Evolutionary conservation across 192 early-diverging fungal genomes (phyloP), one percentile per base, ranked within the genome.

Genomic region (Thoreauomyces humboldtii): DNA sequence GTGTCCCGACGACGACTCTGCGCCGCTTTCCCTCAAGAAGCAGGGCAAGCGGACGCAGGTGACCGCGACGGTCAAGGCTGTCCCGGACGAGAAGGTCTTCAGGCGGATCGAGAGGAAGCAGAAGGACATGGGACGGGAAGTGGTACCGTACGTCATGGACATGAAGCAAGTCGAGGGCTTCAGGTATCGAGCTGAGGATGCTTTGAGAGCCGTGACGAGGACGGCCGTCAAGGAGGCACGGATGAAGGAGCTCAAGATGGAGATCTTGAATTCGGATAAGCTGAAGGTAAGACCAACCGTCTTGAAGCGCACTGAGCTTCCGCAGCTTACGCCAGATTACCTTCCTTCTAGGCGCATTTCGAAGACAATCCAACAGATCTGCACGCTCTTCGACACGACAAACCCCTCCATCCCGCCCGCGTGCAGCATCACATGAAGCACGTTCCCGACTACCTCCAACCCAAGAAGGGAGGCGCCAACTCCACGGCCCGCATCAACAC

Each of bases 191-290:
- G 77, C 86, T 25, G 83, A 85, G 34, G 93, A 95, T 80, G 96
- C 92, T 25, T 71, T 99, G 59, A 76, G 86, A 15, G 73, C 82
- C 1, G 88, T 97, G 2, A 94, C 92, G 1, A 70, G 78, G 12
- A 73, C 71, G 4, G 81, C 90, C 21, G 83, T 99, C 45, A 88
- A 87, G 22, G 93, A 97, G 69, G 94, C 96, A 6, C 79, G 96
- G 54, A 72, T 95, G n/a, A 95, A 92, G 71, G 96, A 99, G 73
- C 70, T 99, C 60, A 93, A 93, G 74, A 80, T 84, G 32, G 96
- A 99, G 77, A 95, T 97, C 54, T 62, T 99, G 48, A 95, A 92
- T 71, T 94, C 92, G 17, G 92, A 97, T 70, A 96, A 92, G 73
- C 84, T 99, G 47, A 92, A 93, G 81, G 79, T 83, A 65, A 27